Evolutionary conservation across 192 early-diverging fungal genomes (phyloP).

Genomic region (Glomus cerebriforme): DNA sequence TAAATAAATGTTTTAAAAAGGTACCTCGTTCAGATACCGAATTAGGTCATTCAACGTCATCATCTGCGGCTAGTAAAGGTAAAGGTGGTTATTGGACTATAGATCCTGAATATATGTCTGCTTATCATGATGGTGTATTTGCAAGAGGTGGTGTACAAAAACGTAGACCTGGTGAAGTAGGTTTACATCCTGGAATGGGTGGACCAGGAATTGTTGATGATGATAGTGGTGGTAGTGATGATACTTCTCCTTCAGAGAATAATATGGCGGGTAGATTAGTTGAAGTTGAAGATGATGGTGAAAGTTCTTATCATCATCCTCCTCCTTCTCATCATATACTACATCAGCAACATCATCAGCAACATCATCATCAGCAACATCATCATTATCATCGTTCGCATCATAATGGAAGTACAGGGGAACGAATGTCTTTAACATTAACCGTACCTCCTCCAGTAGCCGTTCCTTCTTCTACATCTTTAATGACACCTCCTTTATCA

Average conservation of each 20-base stretch:
- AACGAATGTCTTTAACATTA: background rate
- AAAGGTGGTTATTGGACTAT: constrained; percentile 86
- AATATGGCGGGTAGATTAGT: constrained; percentile 23
- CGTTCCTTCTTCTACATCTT: background rate
- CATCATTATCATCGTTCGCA: constrained; percentile 1
- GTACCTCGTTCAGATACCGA: constrained; percentile 77
- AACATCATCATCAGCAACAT: background rate
- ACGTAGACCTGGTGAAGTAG: constrained; percentile 30
- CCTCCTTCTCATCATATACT: constrained; percentile 5
- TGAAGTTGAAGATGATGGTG: constrained; percentile 17
- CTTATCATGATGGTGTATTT: constrained; percentile 34
- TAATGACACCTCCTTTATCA: background rate
- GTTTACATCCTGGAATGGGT: background rate
- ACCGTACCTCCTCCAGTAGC: background rate
- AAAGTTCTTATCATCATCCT: background rate
- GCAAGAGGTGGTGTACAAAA: constrained; percentile 32
- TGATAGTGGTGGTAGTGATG: constrained; percentile 27
- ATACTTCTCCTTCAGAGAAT: background rate
- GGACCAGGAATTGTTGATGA: background rate
- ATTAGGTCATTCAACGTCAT: constrained; percentile 19
- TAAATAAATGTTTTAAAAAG: constrained; percentile 79
- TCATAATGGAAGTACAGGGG: background rate
- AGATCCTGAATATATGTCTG: constrained; percentile 43
- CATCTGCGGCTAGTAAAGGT: constrained; percentile 50
- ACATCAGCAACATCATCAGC: background rate